Conservation (phyloP, 768 basidiomycete genomes). For the Rhodotorula toruloides region DNA sequence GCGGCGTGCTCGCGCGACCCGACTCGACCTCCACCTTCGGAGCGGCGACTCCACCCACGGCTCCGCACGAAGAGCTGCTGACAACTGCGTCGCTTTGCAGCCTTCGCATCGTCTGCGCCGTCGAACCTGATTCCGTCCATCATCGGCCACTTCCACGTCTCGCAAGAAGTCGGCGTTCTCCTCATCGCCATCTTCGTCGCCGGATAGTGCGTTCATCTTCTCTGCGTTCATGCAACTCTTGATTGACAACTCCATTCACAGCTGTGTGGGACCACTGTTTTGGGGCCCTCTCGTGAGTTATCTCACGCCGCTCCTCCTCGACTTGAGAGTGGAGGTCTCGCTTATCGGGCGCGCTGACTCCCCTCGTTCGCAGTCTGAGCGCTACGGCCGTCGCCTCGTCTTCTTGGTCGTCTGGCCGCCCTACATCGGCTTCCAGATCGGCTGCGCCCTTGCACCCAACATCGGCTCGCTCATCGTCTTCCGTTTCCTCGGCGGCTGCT, state of each 20-base stretch:
- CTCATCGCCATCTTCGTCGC: slow-evolving; percentile 43
- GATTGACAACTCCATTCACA: slow-evolving; percentile 24
- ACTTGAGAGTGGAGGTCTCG: not conserved
- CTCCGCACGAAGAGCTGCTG: not conserved
- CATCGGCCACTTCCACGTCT: slow-evolving; percentile 37
- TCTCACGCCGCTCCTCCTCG: not conserved
- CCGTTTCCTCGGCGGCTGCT: slow-evolving; percentile 39
- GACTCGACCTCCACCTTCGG: not conserved
- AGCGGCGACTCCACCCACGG: not conserved
- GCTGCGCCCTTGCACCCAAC: slow-evolving; percentile 39
- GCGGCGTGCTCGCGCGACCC: not conserved
- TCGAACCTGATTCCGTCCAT: slow-evolving; percentile 39
- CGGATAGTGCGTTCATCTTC: slow-evolving; percentile 5
- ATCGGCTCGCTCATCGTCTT: slow-evolving; percentile 36
- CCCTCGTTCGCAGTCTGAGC: too few relatives aligned
- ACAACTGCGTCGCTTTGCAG: not conserved
- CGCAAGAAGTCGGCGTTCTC: slow-evolving; percentile 41
- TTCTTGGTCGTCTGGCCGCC: slow-evolving; percentile 34
- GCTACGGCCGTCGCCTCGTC: slow-evolving; percentile 37
- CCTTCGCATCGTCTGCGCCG: slow-evolving; percentile 43
- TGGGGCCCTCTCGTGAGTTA: slow-evolving; percentile 21
- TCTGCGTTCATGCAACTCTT: slow-evolving; percentile 17
- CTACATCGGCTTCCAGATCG: slow-evolving; percentile 39
- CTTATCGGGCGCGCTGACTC: slow-evolving; percentile 19
- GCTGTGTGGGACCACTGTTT: slow-evolving; percentile 39